Conservation (phyloP, 768 basidiomycete genomes). For the Boletus speciosus region DNA sequence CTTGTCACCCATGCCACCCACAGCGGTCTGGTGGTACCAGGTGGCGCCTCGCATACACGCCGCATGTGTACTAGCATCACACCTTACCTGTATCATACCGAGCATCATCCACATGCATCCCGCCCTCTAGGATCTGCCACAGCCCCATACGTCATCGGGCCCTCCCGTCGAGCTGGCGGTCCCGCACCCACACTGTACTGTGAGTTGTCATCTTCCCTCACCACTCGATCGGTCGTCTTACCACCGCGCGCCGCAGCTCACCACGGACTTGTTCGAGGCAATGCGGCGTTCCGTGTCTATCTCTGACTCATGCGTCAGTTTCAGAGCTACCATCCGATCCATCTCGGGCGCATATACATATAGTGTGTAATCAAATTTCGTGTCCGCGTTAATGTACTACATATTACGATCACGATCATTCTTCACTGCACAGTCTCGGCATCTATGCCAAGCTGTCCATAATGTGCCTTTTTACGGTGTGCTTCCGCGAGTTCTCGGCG, state of each 20-base stretch:
- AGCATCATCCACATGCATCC: conserved; percentile 12
- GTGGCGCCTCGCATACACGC: conserved; percentile 15
- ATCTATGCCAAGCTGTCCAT: conserved; percentile 62
- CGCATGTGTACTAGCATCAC: conserved; percentile 28
- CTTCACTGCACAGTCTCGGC: conserved; percentile 24
- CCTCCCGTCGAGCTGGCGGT: conserved; percentile 17
- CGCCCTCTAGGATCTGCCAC: conserved; percentile 4
- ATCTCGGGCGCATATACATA: conserved; percentile 59
- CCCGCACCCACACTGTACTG: conserved; percentile 45
- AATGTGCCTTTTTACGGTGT: conserved; percentile 60
- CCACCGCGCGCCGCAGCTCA: conserved; percentile 40
- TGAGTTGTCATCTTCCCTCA: conserved; percentile 31
- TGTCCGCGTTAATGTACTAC: conserved; percentile 29
- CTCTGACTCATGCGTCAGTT: conserved; percentile 8
- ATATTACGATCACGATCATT: conserved; percentile 26
- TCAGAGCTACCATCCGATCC: conserved; percentile 35
- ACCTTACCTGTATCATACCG: conserved; percentile 25
- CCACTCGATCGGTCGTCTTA: conserved; percentile 10
- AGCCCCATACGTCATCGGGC: conserved; percentile 26
- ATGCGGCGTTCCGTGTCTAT: conserved; percentile 38
- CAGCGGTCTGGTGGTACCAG: conserved; percentile 5
- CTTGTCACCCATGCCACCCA: conserved; percentile 8
- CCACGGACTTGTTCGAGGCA: conserved; percentile 58
- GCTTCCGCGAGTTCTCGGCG: conserved; percentile 54
- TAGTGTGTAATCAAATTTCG: conserved; percentile 67